Evolutionary conservation across 352 stramenopile genomes (phyloP).

Genomic region (Pythium aristosporum): DNA sequence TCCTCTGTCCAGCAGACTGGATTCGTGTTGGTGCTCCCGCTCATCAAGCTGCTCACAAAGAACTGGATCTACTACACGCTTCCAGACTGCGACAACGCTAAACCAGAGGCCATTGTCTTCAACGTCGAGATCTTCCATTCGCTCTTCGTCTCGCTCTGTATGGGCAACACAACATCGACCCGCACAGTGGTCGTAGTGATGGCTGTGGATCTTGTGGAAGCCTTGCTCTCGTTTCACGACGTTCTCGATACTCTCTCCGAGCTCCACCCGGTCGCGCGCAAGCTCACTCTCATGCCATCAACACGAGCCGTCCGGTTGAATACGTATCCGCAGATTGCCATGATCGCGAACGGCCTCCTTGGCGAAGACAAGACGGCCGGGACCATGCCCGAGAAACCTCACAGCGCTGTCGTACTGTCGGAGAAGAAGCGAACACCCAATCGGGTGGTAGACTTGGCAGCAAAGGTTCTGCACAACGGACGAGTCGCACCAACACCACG

Average conservation of each 20-base stretch:
- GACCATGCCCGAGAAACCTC: too few species aligned
- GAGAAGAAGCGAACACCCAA: neutral
- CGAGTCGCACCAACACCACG: neutral
- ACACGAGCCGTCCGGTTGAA: neutral
- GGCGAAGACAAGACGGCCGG: neutral
- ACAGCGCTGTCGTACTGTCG: neutral
- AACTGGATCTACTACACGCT: slow-evolving; percentile 34
- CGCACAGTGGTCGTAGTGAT: slow-evolving; percentile 31
- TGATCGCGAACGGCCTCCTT: neutral
- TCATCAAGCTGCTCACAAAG: slow-evolving; percentile 45
- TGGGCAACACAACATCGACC: slow-evolving; percentile 34
- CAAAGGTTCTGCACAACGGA: neutral
- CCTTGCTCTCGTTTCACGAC: slow-evolving; percentile 32
- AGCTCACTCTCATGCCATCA: neutral
- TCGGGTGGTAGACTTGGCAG: neutral
- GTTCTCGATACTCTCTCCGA: slow-evolving; percentile 30
- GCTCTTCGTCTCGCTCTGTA: slow-evolving; percentile 41
- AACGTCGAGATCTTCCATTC: slow-evolving; percentile 55
- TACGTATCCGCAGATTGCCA: neutral
- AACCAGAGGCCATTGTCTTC: slow-evolving; percentile 48
- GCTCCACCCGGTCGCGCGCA: slow-evolving; percentile 30
- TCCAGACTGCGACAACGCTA: slow-evolving; percentile 27
- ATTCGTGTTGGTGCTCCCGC: slow-evolving; percentile 36
- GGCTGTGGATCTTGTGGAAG: slow-evolving; percentile 32
- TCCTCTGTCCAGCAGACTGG: slow-evolving; percentile 22